Base-by-base conservation (phyloP, 129 eudicot species). In the Pulicaria dysenterica region DNA sequence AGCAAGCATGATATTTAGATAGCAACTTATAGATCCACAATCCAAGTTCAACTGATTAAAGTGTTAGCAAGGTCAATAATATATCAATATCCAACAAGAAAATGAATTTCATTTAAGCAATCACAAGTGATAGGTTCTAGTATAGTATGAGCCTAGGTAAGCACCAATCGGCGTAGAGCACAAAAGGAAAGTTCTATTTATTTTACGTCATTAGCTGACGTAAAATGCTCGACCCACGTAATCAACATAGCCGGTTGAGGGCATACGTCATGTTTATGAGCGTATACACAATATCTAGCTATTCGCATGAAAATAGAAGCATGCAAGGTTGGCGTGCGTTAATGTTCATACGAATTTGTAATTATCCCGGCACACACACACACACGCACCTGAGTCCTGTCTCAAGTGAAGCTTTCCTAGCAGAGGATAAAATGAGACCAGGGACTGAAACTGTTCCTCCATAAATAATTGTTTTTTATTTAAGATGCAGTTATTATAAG, bases 371-470 rank as follows among this genome's bases (percentile, higher is more conserved):
- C 68, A 48, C 72, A 31, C n/a, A 14, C 7, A 39, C 5, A 43
- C 47, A 43, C 47, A 43, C 7, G n/a, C n/a, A 7, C 47, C 8
- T 43, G 9, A 43, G 31, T 64, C 42, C 70, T 64, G 70, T 19
- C n/a, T 16, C 55, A 44, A 46, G 65, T 44, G 41, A 64, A 64
- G 55, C 44, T 59, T 16, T 34, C 36, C 65, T 59, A 59, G n/a
- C 45, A 64, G 17, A 12, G 11, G 16, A 64, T 19, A 5, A 45
- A 15, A 17, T 6, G 17, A 44, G 41, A 43, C 14, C 55, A 49
- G 0, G 12, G 17, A 49, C 17, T 49, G 6, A 4, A 49, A 49
- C 55, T 12, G 2, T 49, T 19, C 8, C 51, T 65, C 56, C 24
- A 65, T 42, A 31, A 5, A 36, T 17, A 1, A 5, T 3, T 41